Evolutionary conservation across 148 eudicot species (phyloP).

Genomic region (Cornus suecica): DNA sequence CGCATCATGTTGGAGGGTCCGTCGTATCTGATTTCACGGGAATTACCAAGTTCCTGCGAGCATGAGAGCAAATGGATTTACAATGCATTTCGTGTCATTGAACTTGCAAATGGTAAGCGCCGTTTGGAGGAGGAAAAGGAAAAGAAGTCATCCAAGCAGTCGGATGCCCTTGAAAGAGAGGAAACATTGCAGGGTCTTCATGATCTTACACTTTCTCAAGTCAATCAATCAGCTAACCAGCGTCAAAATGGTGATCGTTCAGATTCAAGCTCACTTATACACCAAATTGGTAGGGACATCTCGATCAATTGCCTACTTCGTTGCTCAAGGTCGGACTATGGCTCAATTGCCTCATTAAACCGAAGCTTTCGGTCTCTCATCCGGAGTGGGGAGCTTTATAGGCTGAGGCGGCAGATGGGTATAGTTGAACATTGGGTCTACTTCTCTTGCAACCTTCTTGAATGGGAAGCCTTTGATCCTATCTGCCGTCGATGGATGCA

Average conservation of each 20-base stretch:
- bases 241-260: conserved; percentile 3
- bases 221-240: not conserved
- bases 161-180: conserved; percentile 1
- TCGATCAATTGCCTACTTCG: conserved; percentile 20
- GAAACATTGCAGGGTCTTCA: conserved; percentile 2
- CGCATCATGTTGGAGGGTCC: conserved; percentile 53
- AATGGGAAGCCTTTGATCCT: conserved; percentile 30
- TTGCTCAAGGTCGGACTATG: conserved; percentile 26
- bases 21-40: conserved; percentile 29
- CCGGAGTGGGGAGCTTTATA: conserved; percentile 24
- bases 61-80: conserved; percentile 37
- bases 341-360: conserved; percentile 21
- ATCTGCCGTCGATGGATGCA: conserved; percentile 20
- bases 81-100: conserved; percentile 27
- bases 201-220: conserved; percentile 8
- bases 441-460: conserved; percentile 23
- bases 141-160: conserved; percentile 22
- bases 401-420: conserved; percentile 21
- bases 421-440: conserved; percentile 27
- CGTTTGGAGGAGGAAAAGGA: conserved; percentile 25
- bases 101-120: conserved; percentile 26
- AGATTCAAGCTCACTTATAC: conserved; percentile 15
- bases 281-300: conserved; percentile 18
- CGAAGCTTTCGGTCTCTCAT: conserved; percentile 17
- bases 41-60: conserved; percentile 40